Base-by-base conservation (phyloP, 2,329 filamentous ascomycete species). In the Nemania diffusa region DNA sequence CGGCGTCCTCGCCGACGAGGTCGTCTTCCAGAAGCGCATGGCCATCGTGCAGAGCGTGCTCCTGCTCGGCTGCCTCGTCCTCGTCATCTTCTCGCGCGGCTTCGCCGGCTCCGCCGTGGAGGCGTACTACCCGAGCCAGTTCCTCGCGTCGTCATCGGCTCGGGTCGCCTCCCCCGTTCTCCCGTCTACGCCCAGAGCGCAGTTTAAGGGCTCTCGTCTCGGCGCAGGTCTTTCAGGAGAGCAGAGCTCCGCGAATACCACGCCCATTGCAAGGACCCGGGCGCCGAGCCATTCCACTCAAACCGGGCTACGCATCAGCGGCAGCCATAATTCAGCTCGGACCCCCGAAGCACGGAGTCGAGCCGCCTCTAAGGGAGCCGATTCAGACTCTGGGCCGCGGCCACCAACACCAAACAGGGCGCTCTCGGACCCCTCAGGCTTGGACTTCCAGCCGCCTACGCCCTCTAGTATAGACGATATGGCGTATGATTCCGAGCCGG, bases 1-100 rank as follows among this genome's bases (percentile, higher is more conserved):
- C 46, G 94, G 92, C 65, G 85, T 98, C 34, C 86, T 99, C 11
- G 95, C 95, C n/a, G 95, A 98, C 75, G 96, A 99, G 79, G 88
- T 98, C 26, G 87, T 91, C 40, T 91, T 91, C 72, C 90, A 91
- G 80, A 97, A 97, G 80, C 88, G 95, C 68, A 97, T 98, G 89
- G 92, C 92, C 4, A 96, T 98, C 65, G 88, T 97, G 37, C 96
- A 98, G 79, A 94, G 92, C 52, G 88, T 97, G 5, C 85, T 99
- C 8, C 87, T 98, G 5, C 87, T 98, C 0, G 89, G 95, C 52
- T 97, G 94, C 73, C 87, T 99, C 9, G 90, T 92, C 0, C 85
- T 99, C 0, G 92, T 97, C 24, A 90, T 98, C 42, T 97, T 98
- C 77, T 89, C 87, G 13, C 81, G 87, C 26, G 84, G 85, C 17